phyloP scores from a whole-genome alignment of 169 alveolate species.

The Fabrea salina region DNA sequence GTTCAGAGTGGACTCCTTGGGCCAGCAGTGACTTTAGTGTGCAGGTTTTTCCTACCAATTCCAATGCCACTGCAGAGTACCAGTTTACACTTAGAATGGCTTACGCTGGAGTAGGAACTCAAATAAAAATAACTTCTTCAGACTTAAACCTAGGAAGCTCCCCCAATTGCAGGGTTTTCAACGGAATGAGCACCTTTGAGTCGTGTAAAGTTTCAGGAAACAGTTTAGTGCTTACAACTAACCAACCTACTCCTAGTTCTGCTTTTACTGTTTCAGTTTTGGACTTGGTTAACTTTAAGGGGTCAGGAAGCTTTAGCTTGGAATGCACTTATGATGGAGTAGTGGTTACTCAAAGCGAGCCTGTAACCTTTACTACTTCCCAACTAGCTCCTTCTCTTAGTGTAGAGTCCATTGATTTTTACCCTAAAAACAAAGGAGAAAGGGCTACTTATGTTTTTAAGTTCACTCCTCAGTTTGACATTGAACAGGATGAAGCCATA shows the following conservation, averaged over 20 bases:
- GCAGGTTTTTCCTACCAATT: not conserved
- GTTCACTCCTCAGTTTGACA: not conserved
- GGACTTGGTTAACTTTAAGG: too few species aligned
- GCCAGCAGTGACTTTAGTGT: not conserved
- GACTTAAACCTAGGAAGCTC: not conserved
- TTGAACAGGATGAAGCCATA: not conserved
- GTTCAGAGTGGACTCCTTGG: not conserved
- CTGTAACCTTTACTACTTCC: too few species aligned
- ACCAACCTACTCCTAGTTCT: too few species aligned
- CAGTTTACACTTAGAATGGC: not conserved
- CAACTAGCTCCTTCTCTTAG: too few species aligned
- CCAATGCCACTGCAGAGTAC: slow-evolving; percentile 26
- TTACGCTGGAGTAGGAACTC: not conserved
- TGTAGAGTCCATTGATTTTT: not conserved
- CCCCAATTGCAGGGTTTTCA: not conserved
- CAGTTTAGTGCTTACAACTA: not conserved
- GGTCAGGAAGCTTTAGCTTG: too few species aligned
- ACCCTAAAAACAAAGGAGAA: slow-evolving; percentile 35
- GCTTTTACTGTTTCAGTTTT: too few species aligned
- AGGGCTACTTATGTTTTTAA: slow-evolving; percentile 23
- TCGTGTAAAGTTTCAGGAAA: not conserved
- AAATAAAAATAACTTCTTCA: not conserved
- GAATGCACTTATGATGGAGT: too few species aligned
- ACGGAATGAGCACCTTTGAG: not conserved
- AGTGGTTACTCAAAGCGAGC: too few species aligned